Evolutionary conservation across 768 basidiomycete species (phyloP).

Genomic region (Boletus reticulatus): DNA sequence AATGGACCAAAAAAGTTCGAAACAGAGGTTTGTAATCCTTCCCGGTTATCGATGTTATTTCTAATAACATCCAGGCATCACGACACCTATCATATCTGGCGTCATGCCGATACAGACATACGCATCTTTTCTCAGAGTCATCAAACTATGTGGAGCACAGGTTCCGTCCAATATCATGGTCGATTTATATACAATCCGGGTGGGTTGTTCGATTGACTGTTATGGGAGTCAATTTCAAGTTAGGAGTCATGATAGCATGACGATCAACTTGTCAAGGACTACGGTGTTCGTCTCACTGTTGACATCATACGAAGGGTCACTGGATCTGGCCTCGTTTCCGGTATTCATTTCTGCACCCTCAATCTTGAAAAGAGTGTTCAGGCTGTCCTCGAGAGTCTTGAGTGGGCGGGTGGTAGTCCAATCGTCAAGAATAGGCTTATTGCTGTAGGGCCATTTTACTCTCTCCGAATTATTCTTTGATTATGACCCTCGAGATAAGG

Average conservation of each 20-base stretch:
- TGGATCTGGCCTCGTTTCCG: slow-evolving; percentile 54
- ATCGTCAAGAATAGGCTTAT: slow-evolving; percentile 62
- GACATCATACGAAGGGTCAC: slow-evolving; percentile 69
- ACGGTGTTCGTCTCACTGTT: slow-evolving; percentile 84
- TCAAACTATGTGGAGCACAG: slow-evolving; percentile 80
- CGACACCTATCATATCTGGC: slow-evolving; percentile 88
- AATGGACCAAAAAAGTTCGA: slow-evolving; percentile 75
- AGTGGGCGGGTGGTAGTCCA: slow-evolving; percentile 59
- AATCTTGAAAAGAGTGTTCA: slow-evolving; percentile 97
- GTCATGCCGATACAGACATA: slow-evolving; percentile 99
- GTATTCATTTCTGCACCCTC: slow-evolving; percentile 93
- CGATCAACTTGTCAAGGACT: slow-evolving; percentile 92
- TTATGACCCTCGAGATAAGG: slow-evolving; percentile 32
- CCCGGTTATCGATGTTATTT: not conserved
- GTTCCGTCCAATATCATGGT: slow-evolving; percentile 68
- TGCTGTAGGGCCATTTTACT: slow-evolving; percentile 40
- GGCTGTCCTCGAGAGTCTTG: slow-evolving; percentile 74
- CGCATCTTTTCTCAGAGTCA: slow-evolving; percentile 87
- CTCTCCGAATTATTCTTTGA: not conserved
- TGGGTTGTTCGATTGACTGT: slow-evolving; percentile 33
- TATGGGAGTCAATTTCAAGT: not conserved
- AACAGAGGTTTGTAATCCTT: slow-evolving; percentile 52
- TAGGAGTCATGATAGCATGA: slow-evolving; percentile 60
- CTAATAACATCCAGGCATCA: slow-evolving; percentile 62
- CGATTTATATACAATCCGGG: slow-evolving; percentile 74